Conservation (phyloP, 2,329 filamentous ascomycete species). For the Aspergillus fijiensis region DNA sequence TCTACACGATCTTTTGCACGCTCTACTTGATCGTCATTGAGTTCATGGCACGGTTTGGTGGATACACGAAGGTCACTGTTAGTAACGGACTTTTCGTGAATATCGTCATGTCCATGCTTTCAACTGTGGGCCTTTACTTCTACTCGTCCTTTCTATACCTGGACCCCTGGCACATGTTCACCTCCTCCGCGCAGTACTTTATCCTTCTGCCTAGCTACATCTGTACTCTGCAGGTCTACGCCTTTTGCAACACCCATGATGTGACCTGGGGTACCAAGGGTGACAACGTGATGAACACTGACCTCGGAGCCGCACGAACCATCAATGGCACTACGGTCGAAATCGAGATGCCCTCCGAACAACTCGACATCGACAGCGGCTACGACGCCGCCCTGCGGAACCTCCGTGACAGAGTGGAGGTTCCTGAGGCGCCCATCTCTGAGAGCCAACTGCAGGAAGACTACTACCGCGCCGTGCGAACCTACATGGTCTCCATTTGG, state of each 20-base stretch:
- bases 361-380: conserved; percentile 95
- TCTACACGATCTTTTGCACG: conserved; percentile 85
- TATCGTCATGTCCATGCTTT: conserved; percentile 83
- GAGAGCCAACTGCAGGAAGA: conserved; percentile 92
- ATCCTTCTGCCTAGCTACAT: conserved; percentile 89
- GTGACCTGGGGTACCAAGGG: conserved; percentile 99
- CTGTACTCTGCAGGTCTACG: conserved; percentile 95
- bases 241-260: conserved; percentile 98
- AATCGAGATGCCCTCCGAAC: conserved; percentile 95
- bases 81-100: conserved; percentile 94
- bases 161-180: conserved; percentile 99
- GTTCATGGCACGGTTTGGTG: conserved; percentile 55
- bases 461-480: conserved; percentile 95
- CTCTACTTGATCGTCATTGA: conserved; percentile 88
- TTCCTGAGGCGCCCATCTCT: conserved; percentile 59
- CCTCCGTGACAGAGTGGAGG: conserved; percentile 87
- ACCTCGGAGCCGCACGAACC: conserved; percentile 81
- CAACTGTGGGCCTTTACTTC: conserved; percentile 92
- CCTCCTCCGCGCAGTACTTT: conserved; percentile 87
- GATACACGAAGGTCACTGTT: conserved; percentile 53
- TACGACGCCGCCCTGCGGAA: conserved; percentile 97
- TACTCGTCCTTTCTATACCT: conserved; percentile 95
- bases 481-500: conserved; percentile 97
- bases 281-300: conserved; percentile 90
- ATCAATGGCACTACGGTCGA: conserved; percentile 79